Conservation (phyloP, 1,139 yeast genomes). For the Yamadazyma friedrichii region DNA sequence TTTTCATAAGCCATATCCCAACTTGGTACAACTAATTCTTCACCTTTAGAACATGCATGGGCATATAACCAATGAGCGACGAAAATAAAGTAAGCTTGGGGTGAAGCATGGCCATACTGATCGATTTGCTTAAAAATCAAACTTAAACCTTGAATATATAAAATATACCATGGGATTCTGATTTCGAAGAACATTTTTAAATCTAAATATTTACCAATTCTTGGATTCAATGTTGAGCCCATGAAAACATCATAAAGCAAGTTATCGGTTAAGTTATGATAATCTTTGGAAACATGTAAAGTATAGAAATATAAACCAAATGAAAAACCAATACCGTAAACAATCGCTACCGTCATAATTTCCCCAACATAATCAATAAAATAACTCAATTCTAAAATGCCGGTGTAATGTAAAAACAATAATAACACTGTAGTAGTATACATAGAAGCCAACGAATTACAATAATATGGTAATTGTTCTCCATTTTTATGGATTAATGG, state of each 20-base stretch:
- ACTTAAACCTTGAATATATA: conserved; percentile 75
- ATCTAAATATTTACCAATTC: conserved; percentile 83
- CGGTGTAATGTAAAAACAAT: conserved; percentile 66
- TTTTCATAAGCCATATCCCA: conserved; percentile 99
- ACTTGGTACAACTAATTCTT: conserved; percentile 92
- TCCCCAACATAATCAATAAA: conserved; percentile 83
- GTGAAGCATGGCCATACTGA: conserved; percentile 71
- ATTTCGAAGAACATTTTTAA: conserved; percentile 97
- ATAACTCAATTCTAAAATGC: conserved; percentile 68
- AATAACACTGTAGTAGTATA: conserved; percentile 65
- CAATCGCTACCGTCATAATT: conserved; percentile 88
- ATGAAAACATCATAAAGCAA: conserved; percentile 87
- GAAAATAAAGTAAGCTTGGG: conserved; percentile 72
- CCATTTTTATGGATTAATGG: conserved; percentile 79
- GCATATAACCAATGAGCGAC: conserved; percentile 93
- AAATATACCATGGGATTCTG: conserved; percentile 92
- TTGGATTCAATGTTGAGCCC: conserved; percentile 97
- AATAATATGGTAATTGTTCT: conserved; percentile 83
- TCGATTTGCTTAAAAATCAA: conserved; percentile 79
- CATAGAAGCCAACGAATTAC: conserved; percentile 87
- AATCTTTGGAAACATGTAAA: conserved; percentile 63
- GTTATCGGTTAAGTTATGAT: conserved; percentile 89
- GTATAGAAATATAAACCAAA: conserved; percentile 63
- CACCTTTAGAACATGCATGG: conserved; percentile 97
- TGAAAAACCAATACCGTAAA: conserved; percentile 70